phyloP scores from a whole-genome alignment of 495 filamentous ascomycete genomes.

The Xylaria curta region DNA sequence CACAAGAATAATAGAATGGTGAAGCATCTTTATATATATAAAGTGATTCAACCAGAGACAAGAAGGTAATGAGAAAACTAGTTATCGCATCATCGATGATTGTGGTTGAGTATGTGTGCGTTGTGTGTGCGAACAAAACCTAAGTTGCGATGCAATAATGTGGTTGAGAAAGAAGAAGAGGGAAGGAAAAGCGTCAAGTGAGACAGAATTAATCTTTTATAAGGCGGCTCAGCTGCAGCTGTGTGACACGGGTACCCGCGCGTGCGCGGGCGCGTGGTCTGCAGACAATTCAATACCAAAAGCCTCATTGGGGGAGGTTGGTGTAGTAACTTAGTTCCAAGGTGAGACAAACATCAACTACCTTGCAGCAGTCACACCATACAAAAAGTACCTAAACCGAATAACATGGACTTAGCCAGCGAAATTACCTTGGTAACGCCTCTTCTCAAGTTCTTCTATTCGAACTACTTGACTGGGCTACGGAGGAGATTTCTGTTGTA shows the following conservation, averaged over 20 bases:
- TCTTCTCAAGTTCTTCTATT: neutral
- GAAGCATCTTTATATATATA: neutral
- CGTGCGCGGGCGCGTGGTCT: neutral
- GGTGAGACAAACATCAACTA: neutral
- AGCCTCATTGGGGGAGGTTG: neutral
- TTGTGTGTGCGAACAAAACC: neutral
- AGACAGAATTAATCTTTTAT: neutral
- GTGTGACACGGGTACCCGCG: neutral
- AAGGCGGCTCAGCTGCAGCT: neutral
- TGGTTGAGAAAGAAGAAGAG: neutral
- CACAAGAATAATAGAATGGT: constrained; percentile 10
- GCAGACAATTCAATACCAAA: neutral
- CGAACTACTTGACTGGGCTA: neutral
- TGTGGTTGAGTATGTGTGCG: neutral
- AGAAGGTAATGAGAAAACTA: neutral
- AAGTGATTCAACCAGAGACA: neutral
- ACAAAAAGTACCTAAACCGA: neutral
- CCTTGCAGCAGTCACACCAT: neutral
- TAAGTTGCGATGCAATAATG: neutral
- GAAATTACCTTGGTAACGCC: neutral
- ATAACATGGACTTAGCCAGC: neutral
- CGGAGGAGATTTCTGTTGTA: neutral
- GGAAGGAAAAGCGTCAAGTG: neutral
- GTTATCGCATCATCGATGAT: neutral
- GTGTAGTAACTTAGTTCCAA: neutral